A percentile compares a stretch with the other conserved stretches of the same genome.
phyloP scores from a whole-genome alignment of 2,329 filamentous ascomycete species.

The Nectriaceae sp. region DNA sequence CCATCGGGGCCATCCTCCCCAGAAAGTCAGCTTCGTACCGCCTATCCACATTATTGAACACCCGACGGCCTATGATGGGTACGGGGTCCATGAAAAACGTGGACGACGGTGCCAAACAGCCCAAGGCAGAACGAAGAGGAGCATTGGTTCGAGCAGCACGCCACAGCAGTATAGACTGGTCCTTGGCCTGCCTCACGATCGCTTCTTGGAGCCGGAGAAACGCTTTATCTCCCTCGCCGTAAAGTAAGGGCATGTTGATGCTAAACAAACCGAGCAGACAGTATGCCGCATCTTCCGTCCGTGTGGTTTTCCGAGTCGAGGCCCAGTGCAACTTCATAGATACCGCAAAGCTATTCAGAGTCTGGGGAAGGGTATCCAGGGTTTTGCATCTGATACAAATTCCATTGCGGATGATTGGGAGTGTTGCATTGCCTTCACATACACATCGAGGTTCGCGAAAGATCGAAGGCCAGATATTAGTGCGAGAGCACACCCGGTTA shows the following conservation, averaged over 20 bases:
- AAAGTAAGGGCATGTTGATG: slow-evolving; percentile 32
- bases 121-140: slow-evolving; percentile 5
- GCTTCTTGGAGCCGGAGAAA: slow-evolving; percentile 26
- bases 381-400: slow-evolving; percentile 11
- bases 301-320: slow-evolving; percentile 23
- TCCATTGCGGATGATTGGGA: slow-evolving; percentile 16
- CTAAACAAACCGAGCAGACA: slow-evolving; percentile 32
- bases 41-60: slow-evolving; percentile 16
- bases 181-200: slow-evolving; percentile 23
- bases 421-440: slow-evolving; percentile 2
- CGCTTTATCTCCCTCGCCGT: slow-evolving; percentile 30
- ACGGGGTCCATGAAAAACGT: slow-evolving; percentile 14
- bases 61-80: slow-evolving; percentile 17
- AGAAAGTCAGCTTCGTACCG: slow-evolving; percentile 20
- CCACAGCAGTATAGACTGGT: slow-evolving; percentile 26
- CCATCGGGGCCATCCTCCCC: slow-evolving; percentile 18
- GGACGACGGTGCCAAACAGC: slow-evolving; percentile 18
- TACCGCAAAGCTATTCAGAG: slow-evolving; percentile 22
- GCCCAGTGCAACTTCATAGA: slow-evolving; percentile 32
- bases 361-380: slow-evolving; percentile 19
- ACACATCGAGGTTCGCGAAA: slow-evolving; percentile 20
- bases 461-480: slow-evolving; percentile 18
- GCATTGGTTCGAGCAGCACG: neutral
- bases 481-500: slow-evolving; percentile 14
- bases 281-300: slow-evolving; percentile 33